Evolutionary conservation across 768 basidiomycete genomes (phyloP), one percentile per base, ranked within the genome.

Genomic region (Tubosaeta sp.): DNA sequence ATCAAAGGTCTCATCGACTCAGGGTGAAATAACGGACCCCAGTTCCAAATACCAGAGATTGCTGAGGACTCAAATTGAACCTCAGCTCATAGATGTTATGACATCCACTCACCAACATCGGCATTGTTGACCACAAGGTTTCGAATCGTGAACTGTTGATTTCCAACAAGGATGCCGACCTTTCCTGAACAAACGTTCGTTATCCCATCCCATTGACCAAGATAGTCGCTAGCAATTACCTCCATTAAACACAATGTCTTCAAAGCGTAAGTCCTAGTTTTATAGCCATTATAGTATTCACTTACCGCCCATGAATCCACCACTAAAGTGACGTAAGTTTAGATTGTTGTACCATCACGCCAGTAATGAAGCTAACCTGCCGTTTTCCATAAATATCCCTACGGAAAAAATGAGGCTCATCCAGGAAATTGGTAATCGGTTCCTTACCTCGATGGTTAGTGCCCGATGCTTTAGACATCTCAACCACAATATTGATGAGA

Each of bases 351-450:
- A 30, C 31, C 29, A 9, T n/a, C n/a, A 18, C 18, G 9, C 8
- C n/a, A 16, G 3, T 8, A 18, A 4, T n/a, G n/a, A 35, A n/a
- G 16, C 7, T 19, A 27, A 72, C 70, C 70, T 78, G 69, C 87
- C 87, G 50, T 87, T 87, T 65, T 89, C 87, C 86, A 89, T 89
- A 69, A 76, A 89, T 32, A 90, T 76, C 9, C 71, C 71, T 69
- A 29, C 29, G n/a, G 1, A 42, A 21, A 24, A 12, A 9, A 34
- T 12, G 19, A 11, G 39, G n/a, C 24, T 21, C 11, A 14, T 22
- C 13, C 3, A 27, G 12, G 6, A 42, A 10, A 21, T 14, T 6
- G 1, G 2, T 1, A 9, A n/a, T 40, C 30, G 1, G 14, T n/a
- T 36, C n/a, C 62, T 46, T 61, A 82, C 86, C 87, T 75, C 84